Base-by-base conservation (phyloP, 2,329 filamentous ascomycete species). In the Colletotrichum abscissum region DNA sequence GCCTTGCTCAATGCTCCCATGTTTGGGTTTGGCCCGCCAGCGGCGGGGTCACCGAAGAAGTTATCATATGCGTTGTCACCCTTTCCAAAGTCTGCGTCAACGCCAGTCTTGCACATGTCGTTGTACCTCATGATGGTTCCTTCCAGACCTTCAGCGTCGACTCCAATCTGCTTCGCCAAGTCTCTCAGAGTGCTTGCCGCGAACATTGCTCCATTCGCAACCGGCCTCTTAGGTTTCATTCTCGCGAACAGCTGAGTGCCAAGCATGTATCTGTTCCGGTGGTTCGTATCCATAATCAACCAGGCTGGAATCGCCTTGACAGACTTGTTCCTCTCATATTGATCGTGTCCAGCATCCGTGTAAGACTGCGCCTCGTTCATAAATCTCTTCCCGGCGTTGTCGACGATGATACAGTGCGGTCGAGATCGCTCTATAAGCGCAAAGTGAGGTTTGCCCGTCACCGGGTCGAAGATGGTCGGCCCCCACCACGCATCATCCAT, bases 401-500 rank as follows among this genome's bases (percentile, higher is more conserved):
- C 81, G 26, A 84, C 81, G 26, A 83, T 80, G 57, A 84, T 80
- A 3, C 76, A 78, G 74, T 80, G 79, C 28, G 82, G 82, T 16
- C 78, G 75, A 2, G 75, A 76, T 46, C 81, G 77, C 8, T 82
- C 82, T 38, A 76, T 78, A 4, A 81, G 68, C 63, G 73, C 73
- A 67, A 78, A 81, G 55, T 75, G 74, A 42, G 58, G 59, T 26
- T 69, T 57, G 1, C 69, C 69, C 3, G 71, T 75, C 12, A 60
- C 69, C 7, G 80, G 80, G 63, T 82, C 77, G 38, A 76, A 59
- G 22, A 82, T 75, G n/a, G 77, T 76, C 5, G 80, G 76, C 78
- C 79, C 81, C 82, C 38, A 83, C 80, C 82, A 82, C 8, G 80
- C 78, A 8, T 78, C 76, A 67, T 80, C 78, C 76, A 83, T 78